These are phyloP conservation scores for Diaporthe batatas DNA, from an alignment of 2,329 filamentous ascomycete genomes.

Conservation along the genomic window DNA sequence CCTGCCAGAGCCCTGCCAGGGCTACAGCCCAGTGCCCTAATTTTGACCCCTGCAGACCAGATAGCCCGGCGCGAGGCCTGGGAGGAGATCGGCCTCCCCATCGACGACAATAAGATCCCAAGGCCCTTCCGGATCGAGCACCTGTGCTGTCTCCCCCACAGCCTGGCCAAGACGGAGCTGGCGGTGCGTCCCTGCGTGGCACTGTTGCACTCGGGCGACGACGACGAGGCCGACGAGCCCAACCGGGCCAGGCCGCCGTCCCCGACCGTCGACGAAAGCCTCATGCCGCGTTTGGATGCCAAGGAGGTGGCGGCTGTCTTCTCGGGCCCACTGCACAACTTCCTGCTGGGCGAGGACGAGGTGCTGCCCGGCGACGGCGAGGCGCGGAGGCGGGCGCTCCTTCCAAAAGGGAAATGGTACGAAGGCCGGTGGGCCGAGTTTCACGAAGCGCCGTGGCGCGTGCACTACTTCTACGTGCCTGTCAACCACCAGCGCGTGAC, in stretches of 20 bases:
- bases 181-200: slow-evolving; percentile 83
- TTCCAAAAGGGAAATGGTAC: slow-evolving; percentile 80
- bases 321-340: slow-evolving; percentile 88
- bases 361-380: slow-evolving; percentile 52
- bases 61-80: slow-evolving; percentile 91
- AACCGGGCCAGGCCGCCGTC: slow-evolving; percentile 40
- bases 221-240: slow-evolving; percentile 43
- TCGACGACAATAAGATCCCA: slow-evolving; percentile 76
- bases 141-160: slow-evolving; percentile 85
- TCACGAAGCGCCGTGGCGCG: slow-evolving; percentile 82
- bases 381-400: slow-evolving; percentile 50
- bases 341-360: slow-evolving; percentile 75
- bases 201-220: slow-evolving; percentile 76
- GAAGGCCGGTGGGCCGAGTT: slow-evolving; percentile 84
- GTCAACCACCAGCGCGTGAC: slow-evolving; percentile 78
- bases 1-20: slow-evolving; percentile 70
- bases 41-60: slow-evolving; percentile 67
- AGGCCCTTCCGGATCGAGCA: slow-evolving; percentile 87
- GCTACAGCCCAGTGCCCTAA: slow-evolving; percentile 55
- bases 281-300: slow-evolving; percentile 86
- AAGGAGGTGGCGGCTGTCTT: slow-evolving; percentile 96
- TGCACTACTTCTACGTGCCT: slow-evolving; percentile 95
- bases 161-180: slow-evolving; percentile 79
- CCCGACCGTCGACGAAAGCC: slow-evolving; percentile 73
- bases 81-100: slow-evolving; percentile 92